A percentile compares a stretch with the other conserved stretches of the same genome.
phyloP scores from a whole-genome alignment of 2,329 filamentous ascomycete species.

The Plectosphaerella cucumerina region DNA sequence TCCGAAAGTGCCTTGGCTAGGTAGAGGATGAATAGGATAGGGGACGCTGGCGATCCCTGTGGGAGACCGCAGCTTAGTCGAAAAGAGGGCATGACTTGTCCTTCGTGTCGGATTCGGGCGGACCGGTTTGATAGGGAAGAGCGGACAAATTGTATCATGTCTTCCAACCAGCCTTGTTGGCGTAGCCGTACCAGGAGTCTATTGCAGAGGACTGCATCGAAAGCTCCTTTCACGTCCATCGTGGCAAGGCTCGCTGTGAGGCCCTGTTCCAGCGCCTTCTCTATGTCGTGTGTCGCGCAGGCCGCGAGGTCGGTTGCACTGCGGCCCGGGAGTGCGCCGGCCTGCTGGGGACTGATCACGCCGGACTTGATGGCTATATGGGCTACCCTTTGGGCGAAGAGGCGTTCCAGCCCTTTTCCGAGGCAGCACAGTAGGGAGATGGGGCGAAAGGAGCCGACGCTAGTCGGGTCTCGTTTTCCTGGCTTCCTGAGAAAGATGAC shows the following conservation, averaged over 20 bases:
- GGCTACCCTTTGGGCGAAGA: slow-evolving; percentile 3
- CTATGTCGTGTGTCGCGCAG: slow-evolving; percentile 1
- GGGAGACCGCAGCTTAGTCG: slow-evolving; percentile 1
- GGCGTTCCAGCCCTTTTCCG: slow-evolving; percentile 8
- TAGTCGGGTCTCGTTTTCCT: slow-evolving; percentile 5
- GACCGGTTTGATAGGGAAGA: neutral
- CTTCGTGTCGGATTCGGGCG: slow-evolving; percentile 3
- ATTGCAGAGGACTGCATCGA: slow-evolving; percentile 5
- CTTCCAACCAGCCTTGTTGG: slow-evolving; percentile 3
- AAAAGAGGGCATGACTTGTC: neutral
- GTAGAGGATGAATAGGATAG: slow-evolving; percentile 8
- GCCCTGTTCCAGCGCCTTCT: slow-evolving; percentile 3
- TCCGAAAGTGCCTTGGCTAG: neutral
- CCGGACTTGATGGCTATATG: neutral
- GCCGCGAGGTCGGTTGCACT: slow-evolving; percentile 2
- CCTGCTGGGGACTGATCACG: slow-evolving; percentile 3
- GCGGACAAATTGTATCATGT: neutral
- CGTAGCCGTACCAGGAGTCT: slow-evolving; percentile 2
- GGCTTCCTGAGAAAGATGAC: slow-evolving; percentile 9
- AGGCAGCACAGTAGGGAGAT: slow-evolving; percentile 11
- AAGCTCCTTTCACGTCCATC: slow-evolving; percentile 8
- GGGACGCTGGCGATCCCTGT: slow-evolving; percentile 6
- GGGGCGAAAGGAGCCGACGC: slow-evolving; percentile 3
- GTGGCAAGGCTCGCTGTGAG: slow-evolving; percentile 1
- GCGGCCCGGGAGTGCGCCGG: slow-evolving; percentile 4